A percentile compares a stretch with the other conserved stretches of the same genome.
These are phyloP conservation scores for Hammondia hammondi DNA, from an alignment of 169 alveolate species.

Conservation along the genomic window DNA sequence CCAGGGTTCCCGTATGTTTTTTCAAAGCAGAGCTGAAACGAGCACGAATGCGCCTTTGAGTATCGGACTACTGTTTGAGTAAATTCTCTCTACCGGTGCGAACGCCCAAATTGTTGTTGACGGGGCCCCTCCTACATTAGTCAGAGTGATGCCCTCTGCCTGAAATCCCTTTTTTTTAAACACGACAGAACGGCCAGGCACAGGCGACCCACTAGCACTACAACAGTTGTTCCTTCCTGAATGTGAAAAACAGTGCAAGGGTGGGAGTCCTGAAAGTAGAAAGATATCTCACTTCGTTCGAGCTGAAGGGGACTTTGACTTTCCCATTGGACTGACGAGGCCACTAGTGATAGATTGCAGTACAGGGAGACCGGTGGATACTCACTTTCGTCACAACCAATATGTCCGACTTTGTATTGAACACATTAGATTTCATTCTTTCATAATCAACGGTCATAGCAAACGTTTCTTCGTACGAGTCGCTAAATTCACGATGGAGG, in stretches of 20 bases:
- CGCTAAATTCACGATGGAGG: not conserved
- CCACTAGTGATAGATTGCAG: not conserved
- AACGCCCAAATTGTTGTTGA: conserved; percentile 56
- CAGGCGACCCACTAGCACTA: not conserved
- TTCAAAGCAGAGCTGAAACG: conserved; percentile 35
- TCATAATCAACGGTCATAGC: conserved; percentile 14
- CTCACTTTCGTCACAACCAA: conserved; percentile 33
- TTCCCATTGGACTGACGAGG: conserved; percentile 13
- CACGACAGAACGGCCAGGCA: not conserved
- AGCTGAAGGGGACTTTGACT: not conserved
- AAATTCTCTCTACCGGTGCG: conserved; percentile 45
- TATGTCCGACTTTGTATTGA: conserved; percentile 10
- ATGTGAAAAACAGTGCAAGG: not conserved
- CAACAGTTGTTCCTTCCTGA: conserved; percentile 24
- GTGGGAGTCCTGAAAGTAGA: not conserved
- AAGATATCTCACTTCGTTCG: not conserved
- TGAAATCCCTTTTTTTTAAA: not conserved
- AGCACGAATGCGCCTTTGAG: not conserved
- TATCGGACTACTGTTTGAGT: not conserved
- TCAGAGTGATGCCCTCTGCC: conserved; percentile 61
- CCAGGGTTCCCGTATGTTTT: not conserved
- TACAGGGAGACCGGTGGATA: not conserved
- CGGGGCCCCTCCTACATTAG: conserved; percentile 56
- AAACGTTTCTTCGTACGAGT: conserved; percentile 16
- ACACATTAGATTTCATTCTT: conserved; percentile 10